Evolutionary conservation across 2,329 filamentous ascomycete genomes (phyloP), one percentile per base, ranked within the genome.

Genomic region (Colletotrichum agaves): DNA sequence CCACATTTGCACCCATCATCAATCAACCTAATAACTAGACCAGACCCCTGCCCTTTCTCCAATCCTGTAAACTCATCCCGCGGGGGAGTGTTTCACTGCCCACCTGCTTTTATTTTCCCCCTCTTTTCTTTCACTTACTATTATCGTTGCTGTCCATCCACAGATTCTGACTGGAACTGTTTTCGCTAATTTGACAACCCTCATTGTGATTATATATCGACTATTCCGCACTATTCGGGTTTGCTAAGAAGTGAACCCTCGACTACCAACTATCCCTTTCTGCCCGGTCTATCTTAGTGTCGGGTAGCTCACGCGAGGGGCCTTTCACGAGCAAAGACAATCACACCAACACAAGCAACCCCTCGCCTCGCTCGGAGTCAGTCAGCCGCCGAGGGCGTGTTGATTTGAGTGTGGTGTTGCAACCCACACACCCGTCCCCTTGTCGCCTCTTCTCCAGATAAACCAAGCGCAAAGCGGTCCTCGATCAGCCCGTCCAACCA

Each of bases 401-500:
- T 58, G 21, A 44, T 27, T 27, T 27, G 27, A 27, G 27, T 27
- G 27, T 27, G 27, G 56, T 53, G 37, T 60, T 46, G 61, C 37
- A 63, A 43, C 44, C 53, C 44, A 39, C 43, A n/a, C 50, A 37
- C 63, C 15, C 58, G n/a, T 33, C 52, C 31, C 50, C 57, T 31
- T 17, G 52, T 44, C 50, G 35, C 37, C 43, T 43, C 31, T 27
- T 58, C 31, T 12, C 23, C 31, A n/a, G 10, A 50, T 57, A 50
- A 74, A 74, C 76, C 73, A 58, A 53, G 39, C 60, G 59, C 43
- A 58, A 52, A 41, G 33, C 35, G 43, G 61, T 39, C 27, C 17
- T 64, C 33, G 33, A 64, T 55, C 62, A 41, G 44, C 43, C 55
- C 56, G 70, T 74, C 75, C 69, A 71, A 70, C 60, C 69, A 60